These are phyloP conservation scores for Chenopodium suecicum DNA, from an alignment of 148 eudicot genomes.

Conservation along the genomic window DNA sequence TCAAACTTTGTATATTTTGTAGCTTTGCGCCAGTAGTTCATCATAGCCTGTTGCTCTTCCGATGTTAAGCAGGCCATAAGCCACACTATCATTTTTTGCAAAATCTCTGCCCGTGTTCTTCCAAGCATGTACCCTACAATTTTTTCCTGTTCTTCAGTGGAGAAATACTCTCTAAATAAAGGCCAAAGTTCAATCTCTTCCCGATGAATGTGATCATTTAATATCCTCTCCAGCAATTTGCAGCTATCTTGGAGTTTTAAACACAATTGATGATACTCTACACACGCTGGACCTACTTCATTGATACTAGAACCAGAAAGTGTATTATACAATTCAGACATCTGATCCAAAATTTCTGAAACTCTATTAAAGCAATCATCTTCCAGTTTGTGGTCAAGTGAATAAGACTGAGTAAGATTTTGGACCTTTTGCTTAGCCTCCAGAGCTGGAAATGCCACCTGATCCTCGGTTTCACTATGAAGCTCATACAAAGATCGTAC, in stretches of 20 bases:
- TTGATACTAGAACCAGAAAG: constrained; percentile 25
- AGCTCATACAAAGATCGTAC: constrained; percentile 50
- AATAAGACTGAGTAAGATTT: constrained; percentile 71
- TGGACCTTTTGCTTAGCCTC: constrained; percentile 62
- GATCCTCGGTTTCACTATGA: constrained; percentile 89
- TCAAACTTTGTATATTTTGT: constrained; percentile 74
- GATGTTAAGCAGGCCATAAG: constrained; percentile 58
- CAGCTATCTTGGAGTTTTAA: constrained; percentile 64
- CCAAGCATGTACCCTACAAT: constrained; percentile 84
- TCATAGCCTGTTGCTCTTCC: constrained; percentile 66
- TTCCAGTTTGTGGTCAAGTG: constrained; percentile 80
- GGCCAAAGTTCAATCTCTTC: constrained; percentile 94
- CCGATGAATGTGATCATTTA: constrained; percentile 67
- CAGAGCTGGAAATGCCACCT: constrained; percentile 84
- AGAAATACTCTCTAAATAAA: constrained; percentile 61
- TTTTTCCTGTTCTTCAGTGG: constrained; percentile 80
- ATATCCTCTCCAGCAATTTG: constrained; percentile 54
- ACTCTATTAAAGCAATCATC: constrained; percentile 52
- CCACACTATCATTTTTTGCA: constrained; percentile 89
- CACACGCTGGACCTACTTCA: constrained; percentile 23
- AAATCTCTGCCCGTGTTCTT: constrained; percentile 68
- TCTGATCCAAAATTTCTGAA: constrained; percentile 53
- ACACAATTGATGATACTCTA: constrained; percentile 50
- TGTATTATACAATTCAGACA: constrained; percentile 39
- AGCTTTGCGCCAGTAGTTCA: constrained; percentile 69